Evolutionary conservation across 352 stramenopile species (phyloP), one percentile per base, ranked within the genome.

Genomic region (Phytophthora megakarya): DNA sequence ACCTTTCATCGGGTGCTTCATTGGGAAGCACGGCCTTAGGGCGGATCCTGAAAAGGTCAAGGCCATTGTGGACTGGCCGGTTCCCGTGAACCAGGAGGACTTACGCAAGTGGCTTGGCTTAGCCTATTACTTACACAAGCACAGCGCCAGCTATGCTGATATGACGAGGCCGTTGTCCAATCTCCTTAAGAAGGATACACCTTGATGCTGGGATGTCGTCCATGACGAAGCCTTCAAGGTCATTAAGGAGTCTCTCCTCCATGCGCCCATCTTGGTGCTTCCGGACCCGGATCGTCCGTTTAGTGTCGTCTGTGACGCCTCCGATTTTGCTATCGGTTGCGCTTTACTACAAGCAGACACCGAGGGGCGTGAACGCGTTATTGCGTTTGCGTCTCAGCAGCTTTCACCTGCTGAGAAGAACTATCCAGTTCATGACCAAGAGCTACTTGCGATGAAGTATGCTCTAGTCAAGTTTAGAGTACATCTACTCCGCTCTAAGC

Each of bases 291-390:
- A 45, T 33, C 3, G 48, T 45, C 32, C 21, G 3, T 33, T 47
- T 18, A 57, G 40, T 35, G 40, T 51, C 25, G 40, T 51, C n/a
- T 61, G 7, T 35, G 64, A 73, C 46, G 61, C 61, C 1, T 60
- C 40, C 6, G 59, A 58, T 69, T 62, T 33, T n/a, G 70, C 53
- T 1, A 79, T 76, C 12, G 62, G 62, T 0, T 59, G 62, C 26
- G 35, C 26, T 19, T 28, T 72, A 15, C 33, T 67, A 15, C 55
- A 77, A 52, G 13, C 13, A 37, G 49, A 67, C 12, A n/a, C 22
- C 30, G 47, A 68, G 13, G 49, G 43, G 2, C 48, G 26, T 16
- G 42, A 75, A 19, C 61, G 61, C 28, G 52, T 60, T 2, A 58
- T 75, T 16, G 38, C 40, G 6, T 75, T 65, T 21, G 25, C 67